Base-by-base conservation (phyloP, 306 rosid genomes). In the Trifolium fragiferum region DNA sequence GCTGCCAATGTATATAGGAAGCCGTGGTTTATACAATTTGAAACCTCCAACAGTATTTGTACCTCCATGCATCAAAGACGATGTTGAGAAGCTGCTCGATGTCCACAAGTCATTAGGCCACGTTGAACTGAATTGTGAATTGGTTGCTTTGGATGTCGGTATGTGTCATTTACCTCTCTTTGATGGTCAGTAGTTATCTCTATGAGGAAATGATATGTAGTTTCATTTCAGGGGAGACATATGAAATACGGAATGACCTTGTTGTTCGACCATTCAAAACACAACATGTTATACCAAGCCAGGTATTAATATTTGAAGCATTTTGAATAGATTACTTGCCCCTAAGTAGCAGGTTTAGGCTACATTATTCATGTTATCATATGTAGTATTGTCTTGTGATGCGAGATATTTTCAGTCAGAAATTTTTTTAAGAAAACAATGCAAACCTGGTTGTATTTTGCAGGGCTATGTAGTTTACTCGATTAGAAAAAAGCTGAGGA, bases 391-490 rank as follows among this genome's bases (percentile, higher is more conserved):
- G 49, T 44, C 30, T 62, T 67, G 16, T 16, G 9, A 21, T 69
- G 68, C 38, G 3, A 10, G 6, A 30, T 53, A 62, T 53, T 68
- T 46, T 60, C 21, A 7, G 65, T 58, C 27, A 23, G 59, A 19
- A 68, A 40, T 41, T 53, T 40, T 75, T 44, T 72, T 18, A 14
- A 21, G 21, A 68, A 60, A 63, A 75, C 46, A 6, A 41, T 77
- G 67, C 33, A 18, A 33, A 70, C 30, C 43, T 66, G 59, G 54
- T 46, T 51, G 47, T 19, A 32, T 62, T 78, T 35, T 84, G 76
- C 89, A 94, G 98, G 98, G 98, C 62, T 94, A 94, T 84, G 88
- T 94, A 60, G 78, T 94, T 44, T 94, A 94, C 81, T 90, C 97
- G 0, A 87, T 94, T 78, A 88, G 98, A 83, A 94, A 90, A 79